Evolutionary conservation across 2,329 filamentous ascomycete genomes (phyloP).

Genomic region (Lasiodiplodia theobromae): DNA sequence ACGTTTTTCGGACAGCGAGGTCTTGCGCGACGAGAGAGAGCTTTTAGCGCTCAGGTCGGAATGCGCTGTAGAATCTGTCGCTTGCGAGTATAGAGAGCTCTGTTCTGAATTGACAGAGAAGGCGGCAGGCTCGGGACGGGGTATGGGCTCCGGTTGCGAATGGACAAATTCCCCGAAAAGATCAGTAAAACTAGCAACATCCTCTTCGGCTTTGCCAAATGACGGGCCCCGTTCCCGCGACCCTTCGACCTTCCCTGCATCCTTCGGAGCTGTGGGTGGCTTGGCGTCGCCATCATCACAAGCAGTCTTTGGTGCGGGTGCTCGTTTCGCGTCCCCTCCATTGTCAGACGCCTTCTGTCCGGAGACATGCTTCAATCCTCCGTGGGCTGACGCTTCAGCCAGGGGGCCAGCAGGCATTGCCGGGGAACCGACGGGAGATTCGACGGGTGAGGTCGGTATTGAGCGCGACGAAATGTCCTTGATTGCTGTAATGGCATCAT

Average conservation of each 20-base stretch:
- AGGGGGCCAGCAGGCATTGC: conserved; percentile 13
- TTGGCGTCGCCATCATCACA: not conserved
- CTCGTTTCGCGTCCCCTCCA: not conserved
- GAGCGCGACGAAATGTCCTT: conserved; percentile 71
- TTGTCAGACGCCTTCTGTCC: conserved; percentile 1
- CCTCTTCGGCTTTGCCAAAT: conserved; percentile 10
- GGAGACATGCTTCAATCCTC: conserved; percentile 22
- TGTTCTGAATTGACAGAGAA: conserved; percentile 5
- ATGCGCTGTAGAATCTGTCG: conserved; percentile 8
- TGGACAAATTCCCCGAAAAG: conserved; percentile 16
- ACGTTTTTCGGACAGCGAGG: conserved; percentile 31
- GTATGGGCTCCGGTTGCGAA: conserved; percentile 1
- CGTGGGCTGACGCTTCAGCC: not conserved
- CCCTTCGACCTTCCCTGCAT: not conserved
- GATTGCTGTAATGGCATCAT: conserved; percentile 69
- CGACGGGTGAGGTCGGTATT: conserved; percentile 60
- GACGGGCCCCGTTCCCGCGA: conserved; percentile 14
- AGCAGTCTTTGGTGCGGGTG: not conserved
- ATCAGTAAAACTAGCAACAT: conserved; percentile 7
- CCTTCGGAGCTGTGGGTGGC: not conserved
- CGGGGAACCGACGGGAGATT: conserved; percentile 56
- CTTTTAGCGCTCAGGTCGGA: conserved; percentile 18
- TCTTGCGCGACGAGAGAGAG: conserved; percentile 17
- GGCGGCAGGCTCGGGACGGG: conserved; percentile 10
- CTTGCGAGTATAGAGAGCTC: conserved; percentile 22